These are phyloP conservation scores for Agapanthus africanus DNA, from an alignment of 106 monocot species.

Conservation along the genomic window DNA sequence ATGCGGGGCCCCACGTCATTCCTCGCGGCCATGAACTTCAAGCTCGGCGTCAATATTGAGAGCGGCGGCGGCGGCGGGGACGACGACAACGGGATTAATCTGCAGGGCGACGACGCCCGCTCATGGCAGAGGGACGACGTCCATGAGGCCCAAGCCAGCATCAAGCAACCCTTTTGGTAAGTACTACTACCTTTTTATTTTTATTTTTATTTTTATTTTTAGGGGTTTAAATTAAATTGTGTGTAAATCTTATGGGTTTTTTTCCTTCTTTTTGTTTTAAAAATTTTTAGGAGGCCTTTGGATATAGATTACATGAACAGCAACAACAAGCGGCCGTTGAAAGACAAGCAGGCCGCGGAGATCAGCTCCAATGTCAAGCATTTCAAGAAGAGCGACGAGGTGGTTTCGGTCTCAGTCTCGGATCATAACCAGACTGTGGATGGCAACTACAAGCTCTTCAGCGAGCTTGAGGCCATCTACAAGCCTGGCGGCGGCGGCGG, in stretches of 20 bases:
- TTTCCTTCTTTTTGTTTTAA: too few species aligned
- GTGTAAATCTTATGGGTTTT: too few species aligned
- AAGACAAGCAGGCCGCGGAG: background rate
- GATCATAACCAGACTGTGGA: too few species aligned
- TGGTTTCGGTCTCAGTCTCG: too few species aligned
- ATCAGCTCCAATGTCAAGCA: slow-evolving; percentile 59
- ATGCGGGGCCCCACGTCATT: slow-evolving; percentile 18
- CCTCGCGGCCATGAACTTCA: slow-evolving; percentile 54
- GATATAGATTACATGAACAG: slow-evolving; percentile 43
- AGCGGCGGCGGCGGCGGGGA: slow-evolving; percentile 29
- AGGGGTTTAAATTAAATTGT: too few species aligned
- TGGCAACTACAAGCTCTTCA: slow-evolving; percentile 64
- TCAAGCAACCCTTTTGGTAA: slow-evolving; percentile 57
- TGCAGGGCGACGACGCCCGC: slow-evolving; percentile 42
- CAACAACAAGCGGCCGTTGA: slow-evolving; percentile 19
- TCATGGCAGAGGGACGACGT: too few species aligned
- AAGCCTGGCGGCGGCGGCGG: slow-evolving; percentile 51
- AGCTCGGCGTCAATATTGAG: slow-evolving; percentile 50
- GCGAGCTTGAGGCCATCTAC: slow-evolving; percentile 73
- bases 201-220: too few species aligned
- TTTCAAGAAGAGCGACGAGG: slow-evolving; percentile 44
- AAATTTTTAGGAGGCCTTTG: slow-evolving; percentile 15
- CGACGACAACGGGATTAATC: slow-evolving; percentile 27
- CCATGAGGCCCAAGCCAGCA: background rate
- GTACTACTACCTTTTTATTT: too few species aligned